Conservation (phyloP, 176 grass and related monocot genomes). For the Metroxylon sagu region DNA sequence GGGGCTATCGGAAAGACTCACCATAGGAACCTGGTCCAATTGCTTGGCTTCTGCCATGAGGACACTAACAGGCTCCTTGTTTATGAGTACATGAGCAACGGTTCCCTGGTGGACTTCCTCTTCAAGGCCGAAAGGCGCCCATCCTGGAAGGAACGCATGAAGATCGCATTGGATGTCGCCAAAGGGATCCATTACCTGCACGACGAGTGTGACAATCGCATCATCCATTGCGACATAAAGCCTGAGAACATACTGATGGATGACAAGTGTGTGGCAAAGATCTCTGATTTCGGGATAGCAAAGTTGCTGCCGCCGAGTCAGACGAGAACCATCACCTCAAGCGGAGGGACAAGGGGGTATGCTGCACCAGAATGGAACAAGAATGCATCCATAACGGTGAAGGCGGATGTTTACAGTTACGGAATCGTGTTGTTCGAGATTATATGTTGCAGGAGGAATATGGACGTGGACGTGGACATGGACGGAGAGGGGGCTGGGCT, state of each 20-base stretch:
- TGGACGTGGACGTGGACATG: background rate
- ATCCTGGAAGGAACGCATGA: constrained; percentile 31
- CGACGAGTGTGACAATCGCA: constrained; percentile 17
- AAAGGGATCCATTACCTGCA: constrained; percentile 42
- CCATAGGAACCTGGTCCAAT: constrained; percentile 41
- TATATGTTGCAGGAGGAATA: constrained; percentile 25
- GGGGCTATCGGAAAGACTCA: constrained; percentile 35
- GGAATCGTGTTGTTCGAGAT: constrained; percentile 45
- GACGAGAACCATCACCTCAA: constrained; percentile 23
- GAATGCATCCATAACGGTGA: constrained; percentile 16
- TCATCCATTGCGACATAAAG: constrained; percentile 58
- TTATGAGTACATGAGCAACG: constrained; percentile 49
- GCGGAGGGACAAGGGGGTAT: constrained; percentile 38
- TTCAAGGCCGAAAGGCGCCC: constrained; percentile 23
- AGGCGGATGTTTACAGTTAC: constrained; percentile 49
- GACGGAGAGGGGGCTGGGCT: no score
- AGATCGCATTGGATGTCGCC: constrained; percentile 17
- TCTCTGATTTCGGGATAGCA: constrained; percentile 44
- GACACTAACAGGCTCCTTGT: constrained; percentile 28
- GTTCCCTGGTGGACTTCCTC: constrained; percentile 41
- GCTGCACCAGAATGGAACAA: constrained; percentile 36
- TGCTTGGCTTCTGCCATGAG: constrained; percentile 48
- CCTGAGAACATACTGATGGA: constrained; percentile 50
- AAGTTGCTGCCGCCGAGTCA: constrained; percentile 33
- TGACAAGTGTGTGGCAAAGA: constrained; percentile 26